Evolutionary conservation across 495 filamentous ascomycete genomes (phyloP), one percentile per base, ranked within the genome.

Genomic region (Clohesyomyces aquaticus): DNA sequence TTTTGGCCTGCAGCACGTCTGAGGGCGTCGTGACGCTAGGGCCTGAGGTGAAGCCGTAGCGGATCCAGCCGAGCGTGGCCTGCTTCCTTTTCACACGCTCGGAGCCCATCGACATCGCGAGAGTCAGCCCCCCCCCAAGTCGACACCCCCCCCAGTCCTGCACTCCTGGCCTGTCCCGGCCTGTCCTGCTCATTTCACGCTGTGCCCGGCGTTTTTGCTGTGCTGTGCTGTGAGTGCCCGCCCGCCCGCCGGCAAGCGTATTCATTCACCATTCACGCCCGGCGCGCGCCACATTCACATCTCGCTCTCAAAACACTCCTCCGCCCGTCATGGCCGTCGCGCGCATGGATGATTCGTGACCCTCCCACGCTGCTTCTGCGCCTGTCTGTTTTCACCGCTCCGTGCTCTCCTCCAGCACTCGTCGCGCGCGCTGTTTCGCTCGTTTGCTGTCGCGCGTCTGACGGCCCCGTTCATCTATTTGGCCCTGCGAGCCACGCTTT

Each of bases 251-350:
- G 56, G 29, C 26, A 42, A 41, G 43, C 43, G 23, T 32, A 19
- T 38, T 38, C 27, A 8, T 46, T 32, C 42, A 2, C 25, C 51
- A 22, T n/a, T 48, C 35, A 28, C 50, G 26, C 60, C 50, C 23
- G 23, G 29, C 41, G 61, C 61, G 48, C 48, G 62, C 62, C 62
- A 65, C 62, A 65, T 59, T 65, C 62, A 65, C 62, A 35, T 38
- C 26, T 48, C 45, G 27, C 61, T 29, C 61, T 28, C 61, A 26
- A 22, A 47, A 58, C 27, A 18, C 19, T 25, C 18, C 9, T 9
- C 3, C 41, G 11, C 47, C 61, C 55, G 62, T 55, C 46, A 46
- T 53, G 29, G 43, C 45, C 43, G 27, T 56, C 26, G 61, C 61
- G 54, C 49, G 55, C 49, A 45, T 43, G 32, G 16, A 27, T 38